Base-by-base conservation (phyloP, 148 eudicot genomes). In the Cornus controversa region DNA sequence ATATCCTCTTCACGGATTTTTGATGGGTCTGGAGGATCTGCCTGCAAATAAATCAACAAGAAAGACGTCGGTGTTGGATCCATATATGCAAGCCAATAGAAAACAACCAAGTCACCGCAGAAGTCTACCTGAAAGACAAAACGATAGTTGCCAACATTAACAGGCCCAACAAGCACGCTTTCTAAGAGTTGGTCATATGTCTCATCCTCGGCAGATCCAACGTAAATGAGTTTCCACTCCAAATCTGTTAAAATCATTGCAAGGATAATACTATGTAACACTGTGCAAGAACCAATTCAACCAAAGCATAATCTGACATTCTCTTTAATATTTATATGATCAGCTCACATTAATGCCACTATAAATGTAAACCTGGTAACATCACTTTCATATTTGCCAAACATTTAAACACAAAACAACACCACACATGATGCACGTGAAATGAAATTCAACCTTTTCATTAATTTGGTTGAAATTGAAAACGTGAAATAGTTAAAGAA, bases 181-280 rank as follows among this genome's bases (percentile, higher is more conserved):
- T 95, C 98, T 80, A 95, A 54, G 25, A 93, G 89, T 77, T 95
- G 98, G 79, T 93, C 98, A 81, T 95, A 91, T 24, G 98, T 85
- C 63, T 95, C 98, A 83, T 95, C 98, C 86, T 95, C 97, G 57
- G 98, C 97, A 74, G 98, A 94, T 83, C 98, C 98, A 26, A 94
- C 98, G 73, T 94, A 94, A 8, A 82, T 89, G 28, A 94, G 94
- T 81, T 94, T 94, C 98, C 98, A 94, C 69, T 94, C 98, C 76
- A 94, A 71, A 89, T 94, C 98, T 94, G 91, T 34, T 40, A 0
- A 40, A 40, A 40, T 40, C 45, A 40, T 5, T 40, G 8, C 10
- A 40, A 40, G 45, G 45, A 40, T 6, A 6, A 73, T 60, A 73
- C 36, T 31, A 34, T 47, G n/a, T 15, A 53, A 42, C 14, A 73